Base-by-base conservation (phyloP, 2,329 filamentous ascomycete genomes). In the Cladosporium sp. region DNA sequence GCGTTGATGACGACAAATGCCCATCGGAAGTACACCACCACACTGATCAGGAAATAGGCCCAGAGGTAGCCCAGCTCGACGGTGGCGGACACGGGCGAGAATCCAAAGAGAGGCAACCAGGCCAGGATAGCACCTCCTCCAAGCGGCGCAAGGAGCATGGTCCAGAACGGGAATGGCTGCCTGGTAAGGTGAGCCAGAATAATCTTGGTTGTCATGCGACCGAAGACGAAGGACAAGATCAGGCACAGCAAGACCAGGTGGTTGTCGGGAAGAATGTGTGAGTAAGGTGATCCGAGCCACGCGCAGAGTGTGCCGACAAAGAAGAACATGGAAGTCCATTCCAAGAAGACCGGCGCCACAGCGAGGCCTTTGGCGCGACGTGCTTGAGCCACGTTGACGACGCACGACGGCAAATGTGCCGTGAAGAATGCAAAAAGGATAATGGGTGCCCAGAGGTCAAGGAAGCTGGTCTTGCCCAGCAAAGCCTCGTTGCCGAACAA, bases 201-300 rank as follows among this genome's bases (percentile, higher is more conserved):
- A 79, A 98, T 98, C 83, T 98, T 99, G 46, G 95, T 99, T 0
- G 95, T 98, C 89, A 99, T 93, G 71, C 95, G 90, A 39, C 95
- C 95, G 78, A 99, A 98, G 66, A 97, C 95, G 73, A 98, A 93
- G n/a, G 92, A 91, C 84, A 98, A 91, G 66, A 92, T 96, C 67
- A 96, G 80, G 81, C 93, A 97, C 79, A 97, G 96, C 56, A 98
- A 86, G 13, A 96, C 88, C 1, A 99, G 86, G 74, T 95, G 91
- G 80, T 98, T 97, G 67, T 96, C 88, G 39, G 81, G 80, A 75
- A 96, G 85, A 43, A 99, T 80, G 13, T 86, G 89, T 66, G 93
- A 96, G 81, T 96, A 87, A 0, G 94, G 93, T 18, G 92, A 96
- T 76, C 91, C 95, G 3, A 98, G 83, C 95, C 95, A 99, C 14